Conservation (phyloP, 805 yeast genomes). For the Kuraishia molischiana region DNA sequence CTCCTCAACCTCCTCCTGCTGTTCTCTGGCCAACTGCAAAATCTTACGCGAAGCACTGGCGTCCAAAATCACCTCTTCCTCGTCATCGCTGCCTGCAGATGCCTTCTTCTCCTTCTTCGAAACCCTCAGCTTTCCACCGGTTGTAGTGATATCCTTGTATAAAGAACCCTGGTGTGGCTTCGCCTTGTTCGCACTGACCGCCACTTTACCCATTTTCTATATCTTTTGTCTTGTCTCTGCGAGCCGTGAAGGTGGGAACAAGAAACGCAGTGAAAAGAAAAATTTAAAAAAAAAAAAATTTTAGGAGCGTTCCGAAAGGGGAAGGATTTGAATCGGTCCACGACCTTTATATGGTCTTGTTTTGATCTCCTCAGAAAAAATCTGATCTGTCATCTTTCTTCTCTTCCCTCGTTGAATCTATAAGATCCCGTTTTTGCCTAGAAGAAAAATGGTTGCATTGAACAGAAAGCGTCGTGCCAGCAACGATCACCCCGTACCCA, state of each 20-base stretch:
- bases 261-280: no score
- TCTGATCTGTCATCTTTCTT: no score
- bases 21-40: conserved; percentile 82
- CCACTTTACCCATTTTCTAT: conserved; percentile 63
- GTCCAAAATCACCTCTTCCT: conserved; percentile 62
- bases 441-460: conserved; percentile 34
- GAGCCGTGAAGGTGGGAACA: no score
- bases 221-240: no score
- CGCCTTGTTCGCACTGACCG: conserved; percentile 37
- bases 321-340: no score
- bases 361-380: no score
- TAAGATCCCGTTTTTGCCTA: no score
- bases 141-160: conserved; percentile 66
- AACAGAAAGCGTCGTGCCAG: conserved; percentile 15
- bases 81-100: conserved; percentile 21
- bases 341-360: no score
- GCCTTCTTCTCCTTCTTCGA: conserved; percentile 16
- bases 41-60: conserved; percentile 78
- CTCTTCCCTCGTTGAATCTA: no score
- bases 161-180: conserved; percentile 76
- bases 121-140: conserved; percentile 58
- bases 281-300: no score
- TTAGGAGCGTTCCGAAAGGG: no score
- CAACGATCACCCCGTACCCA: not conserved
- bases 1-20: conserved; percentile 79